Conservation (phyloP, 768 basidiomycete species). For the Tulasnella sp. region DNA sequence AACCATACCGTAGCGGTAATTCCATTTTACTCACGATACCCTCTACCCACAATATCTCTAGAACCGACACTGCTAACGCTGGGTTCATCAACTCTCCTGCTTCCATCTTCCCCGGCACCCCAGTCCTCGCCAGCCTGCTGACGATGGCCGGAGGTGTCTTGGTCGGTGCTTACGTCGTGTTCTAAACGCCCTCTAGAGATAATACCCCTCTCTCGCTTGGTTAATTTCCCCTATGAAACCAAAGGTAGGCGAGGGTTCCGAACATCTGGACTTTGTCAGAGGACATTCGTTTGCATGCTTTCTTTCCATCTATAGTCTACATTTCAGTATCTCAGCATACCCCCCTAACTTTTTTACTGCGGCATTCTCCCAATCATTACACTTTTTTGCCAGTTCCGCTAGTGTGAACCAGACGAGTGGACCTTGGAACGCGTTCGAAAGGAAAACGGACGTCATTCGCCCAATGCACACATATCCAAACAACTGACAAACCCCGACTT, state of each 20-base stretch:
- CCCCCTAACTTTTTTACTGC: background rate
- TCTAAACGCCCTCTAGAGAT: constrained; percentile 30
- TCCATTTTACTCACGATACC: constrained; percentile 28
- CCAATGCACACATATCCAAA: background rate
- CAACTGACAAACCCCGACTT: background rate
- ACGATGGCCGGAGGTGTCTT: constrained; percentile 37
- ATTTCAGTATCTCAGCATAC: background rate
- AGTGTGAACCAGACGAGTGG: background rate
- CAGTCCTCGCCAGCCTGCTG: constrained; percentile 35
- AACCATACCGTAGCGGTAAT: background rate
- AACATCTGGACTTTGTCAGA: background rate
- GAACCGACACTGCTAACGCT: constrained; percentile 33
- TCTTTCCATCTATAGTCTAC: background rate
- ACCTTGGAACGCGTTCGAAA: too few relatives aligned
- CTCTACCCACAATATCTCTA: constrained; percentile 34
- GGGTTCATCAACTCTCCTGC: constrained; percentile 30
- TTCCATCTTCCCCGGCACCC: constrained; percentile 29
- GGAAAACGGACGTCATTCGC: background rate
- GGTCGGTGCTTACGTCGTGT: constrained; percentile 43
- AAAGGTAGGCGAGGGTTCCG: background rate
- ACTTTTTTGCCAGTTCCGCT: background rate
- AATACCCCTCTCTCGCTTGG: background rate
- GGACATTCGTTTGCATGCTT: background rate
- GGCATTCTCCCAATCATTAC: background rate
- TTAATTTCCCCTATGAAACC: background rate